Evolutionary conservation across 495 filamentous ascomycete species (phyloP), one percentile per base, ranked within the genome.

Genomic region (Saxophila tyrrhenica): DNA sequence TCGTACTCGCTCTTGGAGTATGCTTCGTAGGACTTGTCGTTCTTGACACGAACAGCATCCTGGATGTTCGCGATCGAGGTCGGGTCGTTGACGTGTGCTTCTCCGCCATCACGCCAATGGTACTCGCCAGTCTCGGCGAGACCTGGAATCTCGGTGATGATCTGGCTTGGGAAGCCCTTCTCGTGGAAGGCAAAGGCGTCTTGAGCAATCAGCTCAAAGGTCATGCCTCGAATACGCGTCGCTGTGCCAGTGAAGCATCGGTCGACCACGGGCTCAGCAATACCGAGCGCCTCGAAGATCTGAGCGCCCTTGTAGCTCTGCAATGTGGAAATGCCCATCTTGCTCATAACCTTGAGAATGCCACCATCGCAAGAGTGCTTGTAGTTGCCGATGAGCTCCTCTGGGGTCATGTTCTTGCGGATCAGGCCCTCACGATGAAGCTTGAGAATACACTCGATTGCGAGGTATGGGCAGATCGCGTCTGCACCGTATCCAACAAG

Each of bases 301-400:
- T 99, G 92, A 51, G 92, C 92, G 67, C 92, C 92, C 75, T 99
- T 99, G 77, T 99, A 99, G 62, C 87, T 94, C 67, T 92, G 88
- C 43, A 99, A 74, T 44, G 92, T 99, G 11, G 92, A 99, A 62
- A 99, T 99, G 72, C 92, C 92, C 92, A 99, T 99, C 77, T 99
- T 99, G 72, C 88, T 95, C 92, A 99, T 99, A 66, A 99, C 92
- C 74, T 99, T 99, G 54, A 99, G 77, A 56, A 99, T 95, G 70
- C 92, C 92, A 62, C 92, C 92, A 63, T 97, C 94, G 64, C 88
- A 94, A 45, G 92, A 99, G 64, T 92, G 86, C 75, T 94, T 94
- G 77, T 97, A 99, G 72, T 99, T 99, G 56, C 85, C 82, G 56
- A 99, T 87, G 49, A 97, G 82, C 57, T 81, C 77, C 45, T 94